Evolutionary conservation across 495 filamentous ascomycete species (phyloP).

Genomic region (Oidiodendron maius): DNA sequence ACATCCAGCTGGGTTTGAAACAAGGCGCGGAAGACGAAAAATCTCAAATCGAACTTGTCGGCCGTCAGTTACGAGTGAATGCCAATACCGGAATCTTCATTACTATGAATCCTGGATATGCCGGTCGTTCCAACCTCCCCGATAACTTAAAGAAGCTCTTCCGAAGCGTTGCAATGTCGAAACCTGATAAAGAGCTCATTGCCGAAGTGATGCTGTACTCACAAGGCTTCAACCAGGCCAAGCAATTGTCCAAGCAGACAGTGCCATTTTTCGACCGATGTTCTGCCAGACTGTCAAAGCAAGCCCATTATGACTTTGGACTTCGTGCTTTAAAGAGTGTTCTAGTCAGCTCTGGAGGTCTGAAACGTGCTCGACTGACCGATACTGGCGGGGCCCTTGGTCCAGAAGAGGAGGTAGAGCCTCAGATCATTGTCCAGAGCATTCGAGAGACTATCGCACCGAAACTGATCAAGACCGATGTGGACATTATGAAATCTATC

Average conservation of each 20-base stretch:
- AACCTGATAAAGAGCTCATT: conserved; percentile 98
- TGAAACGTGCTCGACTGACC: conserved; percentile 80
- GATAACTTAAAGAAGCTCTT: conserved; percentile 99
- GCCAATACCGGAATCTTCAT: conserved; percentile 97
- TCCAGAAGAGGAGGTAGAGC: conserved; percentile 73
- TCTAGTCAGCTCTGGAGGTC: conserved; percentile 88
- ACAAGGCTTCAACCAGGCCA: conserved; percentile 95
- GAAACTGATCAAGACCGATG: conserved; percentile 88
- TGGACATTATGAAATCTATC: conserved; percentile 78
- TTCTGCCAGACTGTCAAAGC: conserved; percentile 72
- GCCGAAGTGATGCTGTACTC: conserved; percentile 99
- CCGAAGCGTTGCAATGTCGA: conserved; percentile 98
- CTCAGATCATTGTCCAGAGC: conserved; percentile 98
- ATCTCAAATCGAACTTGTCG: conserved; percentile 86
- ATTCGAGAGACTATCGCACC: conserved; percentile 97
- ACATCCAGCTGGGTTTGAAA: conserved; percentile 92
- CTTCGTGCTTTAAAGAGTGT: conserved; percentile 97
- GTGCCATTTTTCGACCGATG: conserved; percentile 98
- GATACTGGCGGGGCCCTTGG: conserved; percentile 47
- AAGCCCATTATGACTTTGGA: conserved; percentile 98
- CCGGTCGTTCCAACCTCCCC: conserved; percentile 92
- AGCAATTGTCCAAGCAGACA: conserved; percentile 83
- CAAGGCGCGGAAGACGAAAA: conserved; percentile 71
- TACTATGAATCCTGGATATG: conserved; percentile 99
- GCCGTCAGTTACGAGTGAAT: conserved; percentile 81